Evolutionary conservation across 257 asterid species (phyloP).

Genomic region (Gynochthodes officinalis): DNA sequence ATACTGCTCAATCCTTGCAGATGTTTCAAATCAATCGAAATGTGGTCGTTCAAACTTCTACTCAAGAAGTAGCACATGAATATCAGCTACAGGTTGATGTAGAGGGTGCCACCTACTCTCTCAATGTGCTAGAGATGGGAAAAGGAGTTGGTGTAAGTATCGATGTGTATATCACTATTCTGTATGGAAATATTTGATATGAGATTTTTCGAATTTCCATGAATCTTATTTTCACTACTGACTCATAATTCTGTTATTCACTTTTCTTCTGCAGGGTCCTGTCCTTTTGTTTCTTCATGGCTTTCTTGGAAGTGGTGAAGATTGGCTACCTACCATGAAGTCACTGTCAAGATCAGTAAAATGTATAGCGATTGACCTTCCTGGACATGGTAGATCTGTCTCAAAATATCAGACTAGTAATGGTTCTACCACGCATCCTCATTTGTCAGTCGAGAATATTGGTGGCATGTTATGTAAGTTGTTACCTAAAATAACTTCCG

Average conservation of each 20-base stretch:
- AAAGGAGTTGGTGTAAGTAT: constrained; percentile 58
- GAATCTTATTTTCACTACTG: not conserved
- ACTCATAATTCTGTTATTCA: not conserved
- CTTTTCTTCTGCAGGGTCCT: constrained; percentile 43
- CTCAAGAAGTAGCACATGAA: constrained; percentile 38
- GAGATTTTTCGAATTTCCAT: not conserved
- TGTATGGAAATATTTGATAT: not conserved
- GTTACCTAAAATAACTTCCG: constrained; percentile 40
- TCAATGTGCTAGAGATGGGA: constrained; percentile 66
- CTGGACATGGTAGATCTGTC: constrained; percentile 86
- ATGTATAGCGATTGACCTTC: constrained; percentile 89
- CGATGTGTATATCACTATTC: not conserved
- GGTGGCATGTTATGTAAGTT: constrained; percentile 53
- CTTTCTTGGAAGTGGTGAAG: constrained; percentile 75
- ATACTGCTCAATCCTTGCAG: constrained; percentile 65
- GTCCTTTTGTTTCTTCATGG: constrained; percentile 84
- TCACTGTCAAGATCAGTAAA: constrained; percentile 63
- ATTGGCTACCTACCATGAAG: constrained; percentile 88
- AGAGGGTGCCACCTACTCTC: constrained; percentile 42
- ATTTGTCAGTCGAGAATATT: constrained; percentile 59
- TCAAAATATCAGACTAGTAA: constrained; percentile 31
- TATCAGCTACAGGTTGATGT: constrained; percentile 42
- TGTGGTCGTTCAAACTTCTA: constrained; percentile 44
- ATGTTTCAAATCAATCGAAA: constrained; percentile 49
- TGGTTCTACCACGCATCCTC: constrained; percentile 32